A percentile compares a stretch with the other conserved stretches of the same genome.
phyloP scores from a whole-genome alignment of 176 grass and related monocot genomes.

The Zoysia japonica region DNA sequence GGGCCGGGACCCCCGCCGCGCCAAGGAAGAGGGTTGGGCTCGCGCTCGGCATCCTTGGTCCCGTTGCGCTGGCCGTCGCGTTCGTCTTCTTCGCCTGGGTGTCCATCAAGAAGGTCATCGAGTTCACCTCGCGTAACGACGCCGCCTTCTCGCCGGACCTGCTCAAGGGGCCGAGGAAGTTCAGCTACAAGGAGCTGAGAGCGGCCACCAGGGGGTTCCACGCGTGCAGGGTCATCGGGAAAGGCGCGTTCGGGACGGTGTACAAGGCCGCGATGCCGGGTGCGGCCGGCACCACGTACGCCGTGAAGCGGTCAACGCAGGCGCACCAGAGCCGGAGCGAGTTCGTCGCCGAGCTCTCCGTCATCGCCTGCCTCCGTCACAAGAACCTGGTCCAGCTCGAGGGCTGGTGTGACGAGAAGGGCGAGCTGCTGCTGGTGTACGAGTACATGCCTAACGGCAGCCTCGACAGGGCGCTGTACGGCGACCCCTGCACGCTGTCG shows the following conservation, averaged over 20 bases:
- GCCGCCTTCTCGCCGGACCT: constrained; percentile 45
- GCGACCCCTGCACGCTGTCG: constrained; percentile 56
- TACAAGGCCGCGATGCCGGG: constrained; percentile 66
- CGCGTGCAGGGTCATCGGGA: constrained; percentile 63
- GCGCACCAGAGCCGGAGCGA: constrained; percentile 73
- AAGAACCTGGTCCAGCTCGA: constrained; percentile 88
- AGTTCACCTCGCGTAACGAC: constrained; percentile 41
- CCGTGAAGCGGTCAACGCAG: constrained; percentile 88
- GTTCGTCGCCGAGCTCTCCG: constrained; percentile 78
- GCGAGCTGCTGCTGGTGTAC: constrained; percentile 78
- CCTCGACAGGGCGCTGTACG: constrained; percentile 74
- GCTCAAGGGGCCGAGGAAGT: constrained; percentile 78
- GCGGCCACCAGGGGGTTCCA: constrained; percentile 73
- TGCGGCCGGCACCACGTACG: constrained; percentile 13
- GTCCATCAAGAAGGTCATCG: constrained; percentile 49
- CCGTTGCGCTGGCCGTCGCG: constrained; percentile 46
- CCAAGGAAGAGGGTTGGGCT: constrained; percentile 46
- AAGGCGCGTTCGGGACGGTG: constrained; percentile 84
- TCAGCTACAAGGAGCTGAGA: constrained; percentile 83
- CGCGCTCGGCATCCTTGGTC: constrained; percentile 59
- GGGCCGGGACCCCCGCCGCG: not conserved
- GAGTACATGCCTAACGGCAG: constrained; percentile 96
- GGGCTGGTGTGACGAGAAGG: constrained; percentile 82
- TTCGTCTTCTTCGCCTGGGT: constrained; percentile 69
- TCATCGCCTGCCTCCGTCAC: constrained; percentile 83